Conservation (phyloP, 73 alveolate species). For the Paramecium biaurelia region DNA sequence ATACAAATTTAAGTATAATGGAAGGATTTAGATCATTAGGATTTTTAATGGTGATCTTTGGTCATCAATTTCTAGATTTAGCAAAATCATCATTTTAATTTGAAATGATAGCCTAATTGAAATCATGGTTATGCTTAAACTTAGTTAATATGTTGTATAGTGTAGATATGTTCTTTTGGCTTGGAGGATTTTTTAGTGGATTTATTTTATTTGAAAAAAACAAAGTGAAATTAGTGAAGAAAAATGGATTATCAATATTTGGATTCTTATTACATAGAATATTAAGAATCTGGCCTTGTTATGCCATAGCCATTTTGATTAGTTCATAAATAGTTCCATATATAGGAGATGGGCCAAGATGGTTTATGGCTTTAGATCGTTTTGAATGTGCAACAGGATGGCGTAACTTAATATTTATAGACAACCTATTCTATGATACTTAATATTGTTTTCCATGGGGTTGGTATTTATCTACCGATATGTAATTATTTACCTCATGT, state of each 20-base stretch:
- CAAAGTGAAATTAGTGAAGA: neutral
- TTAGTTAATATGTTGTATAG: conserved; percentile 49
- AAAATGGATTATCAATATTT: neutral
- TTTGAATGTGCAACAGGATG: conserved; percentile 23
- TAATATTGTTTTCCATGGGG: conserved; percentile 62
- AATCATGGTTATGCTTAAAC: neutral
- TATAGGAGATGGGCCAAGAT: conserved; percentile 54
- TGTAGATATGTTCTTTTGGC: conserved; percentile 63
- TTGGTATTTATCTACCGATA: conserved; percentile 57
- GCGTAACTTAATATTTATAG: conserved; percentile 42
- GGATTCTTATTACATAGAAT: conserved; percentile 28
- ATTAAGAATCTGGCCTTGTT: conserved; percentile 58
- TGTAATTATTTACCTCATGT: conserved; percentile 29
- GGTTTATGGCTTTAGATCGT: conserved; percentile 7
- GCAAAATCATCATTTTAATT: neutral
- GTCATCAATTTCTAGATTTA: conserved; percentile 40
- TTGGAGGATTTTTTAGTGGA: conserved; percentile 60
- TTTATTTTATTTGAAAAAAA: neutral
- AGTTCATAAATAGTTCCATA: conserved; percentile 11
- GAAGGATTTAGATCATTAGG: conserved; percentile 53
- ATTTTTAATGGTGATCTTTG: conserved; percentile 47
- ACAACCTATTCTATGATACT: conserved; percentile 27
- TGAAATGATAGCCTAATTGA: neutral
- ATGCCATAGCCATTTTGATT: conserved; percentile 37
- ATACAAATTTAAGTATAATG: conserved; percentile 25